Base-by-base conservation (phyloP, 1,139 yeast species). In the Sugiyamaella paludigena region DNA sequence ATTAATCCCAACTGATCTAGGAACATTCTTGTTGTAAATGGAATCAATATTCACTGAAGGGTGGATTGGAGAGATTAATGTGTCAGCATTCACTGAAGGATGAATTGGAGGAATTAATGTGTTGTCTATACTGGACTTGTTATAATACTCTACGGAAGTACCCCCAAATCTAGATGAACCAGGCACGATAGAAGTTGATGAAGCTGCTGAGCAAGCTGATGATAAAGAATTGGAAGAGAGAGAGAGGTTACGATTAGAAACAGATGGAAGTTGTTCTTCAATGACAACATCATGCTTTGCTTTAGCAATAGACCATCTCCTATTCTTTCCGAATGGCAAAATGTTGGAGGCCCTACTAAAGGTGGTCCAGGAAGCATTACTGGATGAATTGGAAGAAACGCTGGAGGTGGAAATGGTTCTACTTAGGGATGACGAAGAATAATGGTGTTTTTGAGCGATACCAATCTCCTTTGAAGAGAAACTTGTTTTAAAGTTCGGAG, bases 401-500 rank as follows among this genome's bases (percentile, higher is more conserved):
- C 44, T 40, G 2, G 48, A 36, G 10, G 36, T 7, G 11, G 45
- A 15, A 12, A 28, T 34, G 12, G 40, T 29, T 19, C 45, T 35
- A 19, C 13, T 37, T 26, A 43, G 38, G 4, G 42, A 15, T 4
- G 43, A 40, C 13, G 39, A 15, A 10, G 19, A 29, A 12, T 27
- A 12, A 7, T 27, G 44, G 4, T 36, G 13, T 10, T 26, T 13
- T 26, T 27, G 26, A 1, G 34, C 15, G 6, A 27, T 7, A 11
- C 31, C 26, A 6, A 15, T 13, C 15, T 35, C 45, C 12, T 36
- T 37, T 12, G 35, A 12, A 11, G 36, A 6, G 27, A 45, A 45
- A 11, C 31, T 29, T 7, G 48, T 45, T 30, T 45, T 45, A 19
- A 45, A 45, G 15, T 35, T 40, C n/a, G 48, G 48, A 7, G 45